phyloP scores from a whole-genome alignment of 2,329 filamentous ascomycete species.

The Periglandula ipomoeae region DNA sequence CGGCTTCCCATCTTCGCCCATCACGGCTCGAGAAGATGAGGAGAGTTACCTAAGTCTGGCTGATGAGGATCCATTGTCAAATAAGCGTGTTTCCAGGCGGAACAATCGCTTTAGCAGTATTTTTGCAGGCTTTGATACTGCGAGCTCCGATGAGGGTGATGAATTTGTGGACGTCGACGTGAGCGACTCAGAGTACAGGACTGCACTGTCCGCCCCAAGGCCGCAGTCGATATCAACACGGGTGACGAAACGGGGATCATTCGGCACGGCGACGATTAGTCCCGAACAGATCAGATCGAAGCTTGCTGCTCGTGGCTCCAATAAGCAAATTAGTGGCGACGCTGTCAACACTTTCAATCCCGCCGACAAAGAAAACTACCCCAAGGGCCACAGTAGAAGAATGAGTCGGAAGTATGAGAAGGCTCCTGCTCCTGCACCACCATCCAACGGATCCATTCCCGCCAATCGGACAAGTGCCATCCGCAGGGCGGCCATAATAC shows the following conservation, averaged over 20 bases:
- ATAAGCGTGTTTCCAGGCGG: slow-evolving; percentile 46
- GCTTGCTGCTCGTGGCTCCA: slow-evolving; percentile 16
- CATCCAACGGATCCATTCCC: slow-evolving; percentile 29
- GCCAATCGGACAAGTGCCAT: slow-evolving; percentile 46
- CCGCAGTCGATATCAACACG: slow-evolving; percentile 33
- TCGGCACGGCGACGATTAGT: slow-evolving; percentile 28
- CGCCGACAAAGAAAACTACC: slow-evolving; percentile 21
- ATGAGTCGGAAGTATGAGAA: slow-evolving; percentile 29
- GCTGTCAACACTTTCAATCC: slow-evolving; percentile 36
- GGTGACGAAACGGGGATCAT: slow-evolving; percentile 33
- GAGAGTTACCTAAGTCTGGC: slow-evolving; percentile 73
- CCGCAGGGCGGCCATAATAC: slow-evolving; percentile 70
- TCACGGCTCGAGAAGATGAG: slow-evolving; percentile 26
- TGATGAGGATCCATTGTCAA: slow-evolving; percentile 64
- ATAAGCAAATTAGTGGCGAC: slow-evolving; percentile 31
- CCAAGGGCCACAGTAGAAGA: slow-evolving; percentile 18
- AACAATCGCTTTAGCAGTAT: slow-evolving; percentile 71
- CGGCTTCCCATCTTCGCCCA: slow-evolving; percentile 43
- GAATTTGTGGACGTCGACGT: slow-evolving; percentile 52
- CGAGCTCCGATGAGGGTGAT: slow-evolving; percentile 57
- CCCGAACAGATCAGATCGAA: slow-evolving; percentile 32
- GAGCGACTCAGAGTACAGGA: slow-evolving; percentile 60
- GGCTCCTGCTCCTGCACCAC: slow-evolving; percentile 20
- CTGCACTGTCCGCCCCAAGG: slow-evolving; percentile 54
- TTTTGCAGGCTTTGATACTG: slow-evolving; percentile 75